Evolutionary conservation across 352 stramenopile genomes (phyloP).

Genomic region (Aphanomyces astaci): DNA sequence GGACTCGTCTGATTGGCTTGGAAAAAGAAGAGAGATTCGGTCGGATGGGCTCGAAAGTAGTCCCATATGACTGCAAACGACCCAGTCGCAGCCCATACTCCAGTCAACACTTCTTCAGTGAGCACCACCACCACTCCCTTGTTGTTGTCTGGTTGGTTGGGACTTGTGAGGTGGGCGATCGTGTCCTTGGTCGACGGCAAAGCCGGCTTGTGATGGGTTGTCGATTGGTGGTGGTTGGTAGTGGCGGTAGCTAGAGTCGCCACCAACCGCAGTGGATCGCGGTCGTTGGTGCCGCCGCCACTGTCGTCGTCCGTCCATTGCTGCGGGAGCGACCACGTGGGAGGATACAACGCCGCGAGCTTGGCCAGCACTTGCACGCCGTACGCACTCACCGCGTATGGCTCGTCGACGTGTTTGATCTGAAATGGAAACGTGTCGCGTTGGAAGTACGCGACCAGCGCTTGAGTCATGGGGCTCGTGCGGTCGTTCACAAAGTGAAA

Average conservation of each 20-base stretch:
- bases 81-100: not conserved
- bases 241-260: too few species aligned
- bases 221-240: too few species aligned
- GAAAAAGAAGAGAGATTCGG: not conserved
- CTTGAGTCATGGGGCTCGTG: slow-evolving; percentile 41
- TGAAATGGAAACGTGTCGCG: not conserved
- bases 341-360: not conserved
- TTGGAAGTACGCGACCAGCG: slow-evolving; percentile 45
- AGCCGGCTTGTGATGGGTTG: too few species aligned
- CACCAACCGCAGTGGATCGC: too few species aligned
- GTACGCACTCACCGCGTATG: not conserved
- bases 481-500: slow-evolving; percentile 38
- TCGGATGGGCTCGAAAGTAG: not conserved
- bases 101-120: not conserved
- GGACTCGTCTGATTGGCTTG: not conserved
- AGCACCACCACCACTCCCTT: not conserved
- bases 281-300: too few species aligned
- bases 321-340: not conserved
- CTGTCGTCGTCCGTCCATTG: too few species aligned
- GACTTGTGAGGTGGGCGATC: not conserved
- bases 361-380: not conserved
- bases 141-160: not conserved
- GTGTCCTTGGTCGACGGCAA: not conserved
- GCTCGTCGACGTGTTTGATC: not conserved
- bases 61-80: not conserved